phyloP scores from a whole-genome alignment of 164 flowering plant species.

The Liriodendron chinense region DNA sequence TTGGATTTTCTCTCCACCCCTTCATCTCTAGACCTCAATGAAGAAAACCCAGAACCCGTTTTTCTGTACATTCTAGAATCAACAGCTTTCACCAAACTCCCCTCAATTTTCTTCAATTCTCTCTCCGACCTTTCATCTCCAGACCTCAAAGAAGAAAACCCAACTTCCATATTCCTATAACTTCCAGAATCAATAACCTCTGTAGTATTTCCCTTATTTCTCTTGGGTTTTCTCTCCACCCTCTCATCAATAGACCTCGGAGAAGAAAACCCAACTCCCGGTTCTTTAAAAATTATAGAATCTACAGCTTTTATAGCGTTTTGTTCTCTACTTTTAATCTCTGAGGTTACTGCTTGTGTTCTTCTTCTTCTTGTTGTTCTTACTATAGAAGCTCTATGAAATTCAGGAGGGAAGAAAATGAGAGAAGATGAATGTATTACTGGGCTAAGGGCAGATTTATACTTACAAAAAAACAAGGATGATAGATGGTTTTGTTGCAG shows the following conservation, averaged over 20 bases:
- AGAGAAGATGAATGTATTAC: conserved; percentile 16
- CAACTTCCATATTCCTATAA: conserved; percentile 17
- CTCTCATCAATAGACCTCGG: conserved; percentile 26
- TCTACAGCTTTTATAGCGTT: conserved; percentile 15
- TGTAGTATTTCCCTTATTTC: conserved; percentile 4
- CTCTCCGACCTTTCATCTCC: conserved; percentile 15
- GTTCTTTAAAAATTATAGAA: conserved; percentile 17
- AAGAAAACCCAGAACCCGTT: not conserved
- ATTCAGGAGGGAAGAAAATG: conserved; percentile 8
- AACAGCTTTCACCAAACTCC: not conserved
- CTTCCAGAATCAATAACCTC: conserved; percentile 2
- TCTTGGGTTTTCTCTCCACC: conserved; percentile 13
- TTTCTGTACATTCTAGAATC: not conserved
- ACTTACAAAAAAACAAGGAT: conserved; percentile 45
- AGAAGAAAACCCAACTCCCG: conserved; percentile 32
- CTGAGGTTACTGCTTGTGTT: conserved; percentile 13
- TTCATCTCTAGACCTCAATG: conserved; percentile 11
- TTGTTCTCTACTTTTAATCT: conserved; percentile 15
- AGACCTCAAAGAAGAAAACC: conserved; percentile 26
- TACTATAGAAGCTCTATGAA: conserved; percentile 16
- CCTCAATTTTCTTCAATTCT: conserved; percentile 13
- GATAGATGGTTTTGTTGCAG: conserved; percentile 37
- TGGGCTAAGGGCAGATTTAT: conserved; percentile 23
- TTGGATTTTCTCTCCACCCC: conserved; percentile 6
- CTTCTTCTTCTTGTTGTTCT: not conserved